phyloP scores from a whole-genome alignment of 169 alveolate species.

The Babesia divergens region DNA sequence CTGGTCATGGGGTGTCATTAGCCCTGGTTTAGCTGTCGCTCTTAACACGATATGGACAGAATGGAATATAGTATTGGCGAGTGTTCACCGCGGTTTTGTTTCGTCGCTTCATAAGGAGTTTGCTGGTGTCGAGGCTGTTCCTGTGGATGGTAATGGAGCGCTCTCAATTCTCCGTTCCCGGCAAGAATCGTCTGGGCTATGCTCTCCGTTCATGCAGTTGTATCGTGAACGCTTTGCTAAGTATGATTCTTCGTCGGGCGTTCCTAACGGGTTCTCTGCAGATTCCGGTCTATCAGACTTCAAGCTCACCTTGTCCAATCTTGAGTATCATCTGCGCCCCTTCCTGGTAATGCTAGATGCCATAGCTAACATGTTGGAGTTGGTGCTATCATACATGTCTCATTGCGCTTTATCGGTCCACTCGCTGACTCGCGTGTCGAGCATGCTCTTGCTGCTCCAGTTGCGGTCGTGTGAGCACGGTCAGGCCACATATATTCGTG shows the following conservation, averaged over 20 bases:
- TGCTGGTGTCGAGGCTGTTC: conserved; percentile 12
- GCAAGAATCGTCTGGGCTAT: not conserved
- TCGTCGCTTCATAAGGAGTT: conserved; percentile 23
- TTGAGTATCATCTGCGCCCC: conserved; percentile 9
- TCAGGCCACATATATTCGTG: not conserved
- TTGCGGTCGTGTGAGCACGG: conserved; percentile 20
- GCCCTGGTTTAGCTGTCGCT: not conserved
- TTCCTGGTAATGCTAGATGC: conserved; percentile 15
- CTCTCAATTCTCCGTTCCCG: not conserved
- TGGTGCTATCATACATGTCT: not conserved
- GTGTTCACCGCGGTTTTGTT: not conserved
- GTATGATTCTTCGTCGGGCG: not conserved
- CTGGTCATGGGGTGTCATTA: conserved; percentile 4
- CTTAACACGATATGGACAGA: conserved; percentile 1
- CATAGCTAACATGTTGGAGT: conserved; percentile 4
- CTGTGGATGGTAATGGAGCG: not conserved
- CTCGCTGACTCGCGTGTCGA: not conserved
- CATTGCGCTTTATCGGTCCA: not conserved
- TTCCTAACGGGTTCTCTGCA: not conserved
- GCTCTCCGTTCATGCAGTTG: not conserved
- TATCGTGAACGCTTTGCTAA: not conserved
- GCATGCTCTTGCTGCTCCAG: not conserved
- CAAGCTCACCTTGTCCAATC: conserved; percentile 16
- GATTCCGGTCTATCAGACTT: conserved; percentile 3
- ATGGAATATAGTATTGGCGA: not conserved